phyloP scores from a whole-genome alignment of 352 stramenopile species.

The Elongisporangium undulatum region DNA sequence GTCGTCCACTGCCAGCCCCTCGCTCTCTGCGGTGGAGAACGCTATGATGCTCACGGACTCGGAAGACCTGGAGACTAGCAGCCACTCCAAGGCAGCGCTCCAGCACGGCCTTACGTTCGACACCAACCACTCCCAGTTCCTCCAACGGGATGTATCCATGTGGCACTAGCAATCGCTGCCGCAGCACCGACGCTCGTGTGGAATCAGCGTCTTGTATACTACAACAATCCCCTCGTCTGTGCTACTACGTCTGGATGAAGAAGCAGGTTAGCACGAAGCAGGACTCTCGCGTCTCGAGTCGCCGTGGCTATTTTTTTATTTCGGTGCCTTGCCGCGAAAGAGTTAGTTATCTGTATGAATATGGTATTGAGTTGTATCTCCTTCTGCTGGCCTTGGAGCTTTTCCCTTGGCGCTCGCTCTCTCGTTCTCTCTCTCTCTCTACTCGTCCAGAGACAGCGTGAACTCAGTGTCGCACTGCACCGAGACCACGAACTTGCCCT shows the following conservation, averaged over 20 bases:
- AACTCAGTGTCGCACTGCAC: slow-evolving; percentile 85
- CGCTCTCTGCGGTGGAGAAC: slow-evolving; percentile 18
- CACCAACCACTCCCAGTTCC: background rate
- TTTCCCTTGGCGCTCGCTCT: slow-evolving; percentile 2
- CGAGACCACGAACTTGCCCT: slow-evolving; percentile 79
- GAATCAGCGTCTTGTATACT: background rate
- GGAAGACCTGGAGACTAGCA: background rate
- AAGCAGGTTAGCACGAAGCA: no score
- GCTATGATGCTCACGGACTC: slow-evolving; percentile 1
- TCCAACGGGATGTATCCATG: background rate
- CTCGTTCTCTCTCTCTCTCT: background rate
- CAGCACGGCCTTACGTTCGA: background rate
- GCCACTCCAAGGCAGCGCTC: background rate
- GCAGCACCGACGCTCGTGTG: background rate
- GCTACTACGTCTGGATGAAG: no score
- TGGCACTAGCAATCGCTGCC: background rate
- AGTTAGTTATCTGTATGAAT: background rate
- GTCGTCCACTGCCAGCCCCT: slow-evolving; percentile 8
- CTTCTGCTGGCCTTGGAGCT: background rate
- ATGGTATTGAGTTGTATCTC: background rate
- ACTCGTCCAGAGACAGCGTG: slow-evolving; percentile 34
- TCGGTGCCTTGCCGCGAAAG: background rate
- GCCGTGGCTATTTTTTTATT: background rate
- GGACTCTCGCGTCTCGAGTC: no score
- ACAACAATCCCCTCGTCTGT: background rate